Evolutionary conservation across 23 red algal genomes (phyloP).

Genomic region (Agarophyton chilense): DNA sequence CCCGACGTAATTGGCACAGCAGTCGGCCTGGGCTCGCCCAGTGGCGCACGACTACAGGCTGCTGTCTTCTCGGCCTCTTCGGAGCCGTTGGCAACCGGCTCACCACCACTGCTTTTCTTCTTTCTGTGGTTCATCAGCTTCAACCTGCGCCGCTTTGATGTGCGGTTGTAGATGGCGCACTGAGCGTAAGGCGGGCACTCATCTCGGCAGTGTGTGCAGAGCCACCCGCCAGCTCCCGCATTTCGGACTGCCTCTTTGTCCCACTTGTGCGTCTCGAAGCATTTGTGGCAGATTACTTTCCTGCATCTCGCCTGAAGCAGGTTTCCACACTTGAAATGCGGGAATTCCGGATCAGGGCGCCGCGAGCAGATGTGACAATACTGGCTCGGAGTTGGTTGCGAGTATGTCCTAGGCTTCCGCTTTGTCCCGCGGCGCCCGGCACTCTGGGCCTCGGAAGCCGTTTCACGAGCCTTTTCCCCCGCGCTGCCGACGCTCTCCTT

Average conservation of each 20-base stretch:
- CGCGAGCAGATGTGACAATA: slow-evolving; percentile 75
- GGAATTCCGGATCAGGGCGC: not conserved
- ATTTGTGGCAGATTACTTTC: slow-evolving; percentile 75
- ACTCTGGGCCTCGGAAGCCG: not conserved
- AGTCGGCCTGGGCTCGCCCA: not conserved
- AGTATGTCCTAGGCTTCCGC: slow-evolving; percentile 55
- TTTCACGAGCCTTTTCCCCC: not conserved
- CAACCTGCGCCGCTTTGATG: slow-evolving; percentile 60
- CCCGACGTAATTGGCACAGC: too few species aligned
- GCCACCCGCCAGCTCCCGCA: slow-evolving; percentile 38
- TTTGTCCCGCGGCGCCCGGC: not conserved
- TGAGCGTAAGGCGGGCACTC: slow-evolving; percentile 66
- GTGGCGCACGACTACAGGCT: not conserved
- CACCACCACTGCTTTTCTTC: slow-evolving; percentile 21
- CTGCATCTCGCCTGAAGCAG: slow-evolving; percentile 47
- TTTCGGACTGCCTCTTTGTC: slow-evolving; percentile 34
- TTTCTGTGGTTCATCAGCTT: slow-evolving; percentile 73
- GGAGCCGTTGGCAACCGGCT: not conserved
- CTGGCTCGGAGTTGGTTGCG: slow-evolving; percentile 39
- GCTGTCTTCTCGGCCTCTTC: too few species aligned
- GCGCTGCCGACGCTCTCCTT: not conserved
- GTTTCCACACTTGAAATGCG: slow-evolving; percentile 74
- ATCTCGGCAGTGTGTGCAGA: slow-evolving; percentile 80
- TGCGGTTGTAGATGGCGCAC: slow-evolving; percentile 81
- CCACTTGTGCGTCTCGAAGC: slow-evolving; percentile 43